phyloP scores from a whole-genome alignment of 2,329 filamentous ascomycete species.

The Penicillium sp. region DNA sequence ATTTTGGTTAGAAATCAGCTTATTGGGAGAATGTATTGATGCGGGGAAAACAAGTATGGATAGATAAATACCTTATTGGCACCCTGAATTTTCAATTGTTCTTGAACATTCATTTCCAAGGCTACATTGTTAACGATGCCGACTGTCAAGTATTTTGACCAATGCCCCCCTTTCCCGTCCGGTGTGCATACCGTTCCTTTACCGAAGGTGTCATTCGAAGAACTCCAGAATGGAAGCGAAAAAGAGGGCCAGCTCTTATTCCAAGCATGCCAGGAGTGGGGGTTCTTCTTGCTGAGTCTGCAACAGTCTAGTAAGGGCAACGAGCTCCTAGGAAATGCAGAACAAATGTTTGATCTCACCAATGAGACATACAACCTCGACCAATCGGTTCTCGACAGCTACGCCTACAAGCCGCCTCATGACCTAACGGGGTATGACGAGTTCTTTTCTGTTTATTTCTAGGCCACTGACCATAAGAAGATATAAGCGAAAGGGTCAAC shows the following conservation, averaged over 20 bases:
- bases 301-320: conserved; percentile 27
- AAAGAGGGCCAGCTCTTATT: conserved; percentile 14
- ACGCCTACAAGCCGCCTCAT: conserved; percentile 7
- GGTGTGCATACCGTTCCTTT: not conserved
- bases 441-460: not conserved
- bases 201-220: conserved; percentile 4
- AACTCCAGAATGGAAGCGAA: not conserved
- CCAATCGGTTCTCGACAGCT: conserved; percentile 5
- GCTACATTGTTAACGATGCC: too few species aligned
- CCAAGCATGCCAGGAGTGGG: conserved; percentile 40
- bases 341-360: conserved; percentile 39
- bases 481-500: conserved; percentile 14
- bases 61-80: too few species aligned
- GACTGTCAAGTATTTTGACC: conserved; percentile 1
- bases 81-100: too few species aligned
- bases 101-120: too few species aligned
- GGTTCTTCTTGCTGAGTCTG: conserved; percentile 56
- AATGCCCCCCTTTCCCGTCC: conserved; percentile 10
- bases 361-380: conserved; percentile 5
- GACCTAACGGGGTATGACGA: conserved; percentile 5
- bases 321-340: conserved; percentile 40
- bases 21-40: too few species aligned
- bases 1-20: too few species aligned
- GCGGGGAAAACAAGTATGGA: too few species aligned
- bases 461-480: not conserved